Evolutionary conservation across 164 flowering plant species (phyloP).

Genomic region (Chimonanthus salicifolius): DNA sequence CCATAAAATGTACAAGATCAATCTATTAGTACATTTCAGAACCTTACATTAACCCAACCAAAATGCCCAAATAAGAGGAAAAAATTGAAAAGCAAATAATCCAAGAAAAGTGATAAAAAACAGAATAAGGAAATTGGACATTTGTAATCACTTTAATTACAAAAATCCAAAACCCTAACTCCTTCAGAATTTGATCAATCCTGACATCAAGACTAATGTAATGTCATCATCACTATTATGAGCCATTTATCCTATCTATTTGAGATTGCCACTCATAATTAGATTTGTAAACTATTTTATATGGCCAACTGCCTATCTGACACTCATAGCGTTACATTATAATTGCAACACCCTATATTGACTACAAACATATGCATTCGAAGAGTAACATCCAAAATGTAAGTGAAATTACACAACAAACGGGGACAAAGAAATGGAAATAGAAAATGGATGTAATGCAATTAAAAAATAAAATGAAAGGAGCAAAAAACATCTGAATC

Average conservation of each 20-base stretch:
- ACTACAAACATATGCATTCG: too few species aligned
- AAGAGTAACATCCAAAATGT: neutral
- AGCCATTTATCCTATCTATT: too few species aligned
- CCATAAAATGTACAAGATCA: neutral
- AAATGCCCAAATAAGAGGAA: neutral
- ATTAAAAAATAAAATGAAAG: neutral
- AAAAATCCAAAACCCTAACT: neutral
- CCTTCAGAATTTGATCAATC: neutral
- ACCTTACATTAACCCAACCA: neutral
- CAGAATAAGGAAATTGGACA: too few species aligned
- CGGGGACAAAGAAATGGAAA: neutral
- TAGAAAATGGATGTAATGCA: too few species aligned
- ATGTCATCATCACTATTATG: too few species aligned
- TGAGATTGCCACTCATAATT: too few species aligned
- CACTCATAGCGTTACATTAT: too few species aligned
- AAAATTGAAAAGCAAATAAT: neutral
- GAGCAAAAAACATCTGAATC: neutral
- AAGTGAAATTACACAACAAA: neutral
- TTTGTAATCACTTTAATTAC: too few species aligned
- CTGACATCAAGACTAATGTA: neutral
- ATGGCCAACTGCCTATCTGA: too few species aligned
- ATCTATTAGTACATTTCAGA: neutral
- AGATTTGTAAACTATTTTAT: too few species aligned
- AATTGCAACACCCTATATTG: too few species aligned
- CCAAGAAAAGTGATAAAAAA: neutral